phyloP scores from a whole-genome alignment of 495 filamentous ascomycete genomes.

The Aspergillus campestris region DNA sequence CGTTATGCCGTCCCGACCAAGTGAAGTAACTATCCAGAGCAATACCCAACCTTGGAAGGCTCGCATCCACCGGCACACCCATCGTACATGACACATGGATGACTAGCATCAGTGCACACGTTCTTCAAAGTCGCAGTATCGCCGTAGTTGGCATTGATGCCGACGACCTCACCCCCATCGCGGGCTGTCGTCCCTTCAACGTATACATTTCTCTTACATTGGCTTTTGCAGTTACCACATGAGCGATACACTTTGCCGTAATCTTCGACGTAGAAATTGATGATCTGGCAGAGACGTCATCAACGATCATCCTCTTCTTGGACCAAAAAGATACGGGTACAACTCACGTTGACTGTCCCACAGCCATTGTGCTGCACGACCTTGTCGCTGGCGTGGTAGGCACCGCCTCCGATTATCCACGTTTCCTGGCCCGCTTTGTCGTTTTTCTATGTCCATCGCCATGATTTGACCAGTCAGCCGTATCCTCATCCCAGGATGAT shows the following conservation, averaged over 20 bases:
- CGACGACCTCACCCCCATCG: slow-evolving; percentile 12
- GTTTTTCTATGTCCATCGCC: slow-evolving; percentile 1
- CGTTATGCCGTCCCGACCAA: too few species aligned
- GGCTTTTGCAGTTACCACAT: slow-evolving; percentile 18
- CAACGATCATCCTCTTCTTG: neutral
- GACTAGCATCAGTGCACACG: slow-evolving; percentile 9
- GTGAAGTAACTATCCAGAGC: slow-evolving; percentile 7
- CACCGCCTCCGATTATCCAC: slow-evolving; percentile 47
- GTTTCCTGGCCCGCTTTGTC: slow-evolving; percentile 10
- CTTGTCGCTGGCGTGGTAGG: slow-evolving; percentile 48
- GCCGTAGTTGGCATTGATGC: slow-evolving; percentile 23
- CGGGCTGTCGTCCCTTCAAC: slow-evolving; percentile 12
- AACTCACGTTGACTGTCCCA: slow-evolving; percentile 47
- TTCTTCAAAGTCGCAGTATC: slow-evolving; percentile 22
- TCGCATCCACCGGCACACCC: slow-evolving; percentile 13
- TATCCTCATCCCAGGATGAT: too few species aligned
- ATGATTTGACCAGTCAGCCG: too few species aligned
- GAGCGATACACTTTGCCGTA: slow-evolving; percentile 21
- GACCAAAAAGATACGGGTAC: neutral
- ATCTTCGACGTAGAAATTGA: slow-evolving; percentile 37
- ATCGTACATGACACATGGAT: slow-evolving; percentile 7
- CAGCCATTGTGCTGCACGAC: slow-evolving; percentile 55
- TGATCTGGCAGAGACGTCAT: slow-evolving; percentile 2
- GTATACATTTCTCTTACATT: slow-evolving; percentile 17
- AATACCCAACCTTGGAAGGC: slow-evolving; percentile 11